Evolutionary conservation across 139 green algal genomes (phyloP), one percentile per base, ranked within the genome.

Genomic region (Coelastrella sp.): DNA sequence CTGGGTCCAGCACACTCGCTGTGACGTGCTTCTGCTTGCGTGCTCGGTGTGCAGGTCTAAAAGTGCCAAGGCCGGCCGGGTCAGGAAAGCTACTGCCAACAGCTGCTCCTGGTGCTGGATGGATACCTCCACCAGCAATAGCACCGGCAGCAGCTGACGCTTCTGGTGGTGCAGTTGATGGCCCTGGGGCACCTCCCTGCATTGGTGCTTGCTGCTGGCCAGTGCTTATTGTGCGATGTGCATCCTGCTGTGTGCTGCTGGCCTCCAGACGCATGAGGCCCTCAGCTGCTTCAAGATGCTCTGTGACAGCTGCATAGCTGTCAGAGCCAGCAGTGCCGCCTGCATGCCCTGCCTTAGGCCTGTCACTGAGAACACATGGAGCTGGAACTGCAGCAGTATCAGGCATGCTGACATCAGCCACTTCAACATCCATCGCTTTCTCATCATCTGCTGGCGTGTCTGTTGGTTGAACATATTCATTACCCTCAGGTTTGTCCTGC

Each of bases 1-100:
- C 15, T 25, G 68, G 68, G 68, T 76, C 68, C 19, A 76, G 7
- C 12, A 63, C 79, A 49, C 79, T 85, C 9, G 79, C 60, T 10
- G 57, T 85, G 19, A 63, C 79, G 72, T 85, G 79, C 79, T 85
- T 85, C 79, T 85, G 79, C 79, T 85, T 85, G 57, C 79, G 79
- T 8, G 79, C 72, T 17, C 79, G 79, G 49, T 85, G 79, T 20
- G 79, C 79, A 72, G 79, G 79, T 19, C 79, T 68, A 20, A 85
- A 85, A 6, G 79, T 72, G 20, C 79, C 79, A 56, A 57, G 57
- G 17, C 15, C 78, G 14, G 49, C 49, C 15, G 75, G 25, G n/a
- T 49, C 75, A 11, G 74, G 35, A 49, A 49, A 49, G 35, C 35
- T 49, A 49, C 35, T 49, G 35, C 35, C 35, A 49, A 49, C 35